Base-by-base conservation (phyloP, 2,329 filamentous ascomycete species). In the Sporothrix pallida region DNA sequence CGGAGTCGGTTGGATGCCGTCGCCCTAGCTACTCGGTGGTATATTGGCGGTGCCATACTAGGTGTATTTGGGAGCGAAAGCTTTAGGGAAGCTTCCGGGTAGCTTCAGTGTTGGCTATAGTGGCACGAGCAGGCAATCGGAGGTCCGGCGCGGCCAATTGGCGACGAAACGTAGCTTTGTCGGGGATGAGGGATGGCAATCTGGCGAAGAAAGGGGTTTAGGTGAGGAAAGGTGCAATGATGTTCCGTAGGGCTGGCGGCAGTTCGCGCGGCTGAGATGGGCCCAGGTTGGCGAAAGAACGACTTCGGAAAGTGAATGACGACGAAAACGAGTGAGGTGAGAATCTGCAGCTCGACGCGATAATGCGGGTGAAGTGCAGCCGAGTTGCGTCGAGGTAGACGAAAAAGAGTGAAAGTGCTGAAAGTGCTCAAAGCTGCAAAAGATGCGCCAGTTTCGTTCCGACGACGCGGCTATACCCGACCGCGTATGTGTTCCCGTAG, bases 381-480 rank as follows among this genome's bases (percentile, higher is more conserved):
- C 44, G 65, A 52, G 15, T 15, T 37, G 31, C 31, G 31, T 37
- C 23, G 23, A 37, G 31, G 7, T 37, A 5, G 56, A 50, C 52
- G 42, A 63, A 31, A 58, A 15, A 23, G 26, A 17, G 37, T 23
- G 67, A 71, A 73, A 71, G 20, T 17, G 58, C 68, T 70, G 62
- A 72, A 31, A 46, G 23, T 15, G 46, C 44, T 2, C 17, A 42
- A 70, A 48, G 31, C 31, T 37, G 31, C 31, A 37, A 37, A 37
- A 37, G 31, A 37, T 37, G 31, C 31, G 31, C 31, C 31, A 37
- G 31, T 37, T 12, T 67, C 23, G 60, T 70, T 68, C 58, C 65
- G 48, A 69, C 23, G 48, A 60, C 71, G 60, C 71, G 73, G 73
- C 73, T 74, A 71, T 71, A 71, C 71, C 73, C 73, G 73, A 71